Evolutionary conservation across 768 basidiomycete species (phyloP).

Genomic region (Leccinum barrowsii): DNA sequence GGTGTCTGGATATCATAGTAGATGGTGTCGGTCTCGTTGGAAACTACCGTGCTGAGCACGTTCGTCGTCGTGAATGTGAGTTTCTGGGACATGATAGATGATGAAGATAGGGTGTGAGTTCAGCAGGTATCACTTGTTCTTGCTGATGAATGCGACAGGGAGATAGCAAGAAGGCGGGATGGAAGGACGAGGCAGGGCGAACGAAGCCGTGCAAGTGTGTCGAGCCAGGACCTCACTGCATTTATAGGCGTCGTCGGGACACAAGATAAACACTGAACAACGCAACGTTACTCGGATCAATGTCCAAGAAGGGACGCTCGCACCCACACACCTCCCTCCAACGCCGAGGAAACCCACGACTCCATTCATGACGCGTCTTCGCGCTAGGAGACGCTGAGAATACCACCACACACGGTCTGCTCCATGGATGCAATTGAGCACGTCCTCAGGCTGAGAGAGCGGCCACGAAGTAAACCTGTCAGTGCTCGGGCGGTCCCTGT

Average conservation of each 20-base stretch:
- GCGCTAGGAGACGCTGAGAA: not conserved
- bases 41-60: slow-evolving; percentile 36
- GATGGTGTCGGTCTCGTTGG: slow-evolving; percentile 35
- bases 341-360: not conserved
- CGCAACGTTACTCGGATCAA: not conserved
- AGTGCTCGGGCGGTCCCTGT: not conserved
- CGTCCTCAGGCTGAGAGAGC: not conserved
- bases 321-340: not conserved
- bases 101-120: not conserved
- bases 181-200: not conserved
- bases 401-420: not conserved
- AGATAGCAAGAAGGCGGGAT: not conserved
- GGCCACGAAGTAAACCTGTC: not conserved
- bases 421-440: not conserved
- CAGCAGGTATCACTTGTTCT: not conserved
- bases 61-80: slow-evolving; percentile 38
- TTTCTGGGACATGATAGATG: slow-evolving; percentile 24
- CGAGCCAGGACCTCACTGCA: not conserved
- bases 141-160: not conserved
- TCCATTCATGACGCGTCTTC: not conserved
- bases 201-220: not conserved
- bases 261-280: not conserved
- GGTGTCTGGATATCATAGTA: slow-evolving; percentile 42
- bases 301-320: not conserved
- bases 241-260: not conserved